phyloP scores from a whole-genome alignment of 805 yeast genomes.

The Myxozyma vanderwaltii region DNA sequence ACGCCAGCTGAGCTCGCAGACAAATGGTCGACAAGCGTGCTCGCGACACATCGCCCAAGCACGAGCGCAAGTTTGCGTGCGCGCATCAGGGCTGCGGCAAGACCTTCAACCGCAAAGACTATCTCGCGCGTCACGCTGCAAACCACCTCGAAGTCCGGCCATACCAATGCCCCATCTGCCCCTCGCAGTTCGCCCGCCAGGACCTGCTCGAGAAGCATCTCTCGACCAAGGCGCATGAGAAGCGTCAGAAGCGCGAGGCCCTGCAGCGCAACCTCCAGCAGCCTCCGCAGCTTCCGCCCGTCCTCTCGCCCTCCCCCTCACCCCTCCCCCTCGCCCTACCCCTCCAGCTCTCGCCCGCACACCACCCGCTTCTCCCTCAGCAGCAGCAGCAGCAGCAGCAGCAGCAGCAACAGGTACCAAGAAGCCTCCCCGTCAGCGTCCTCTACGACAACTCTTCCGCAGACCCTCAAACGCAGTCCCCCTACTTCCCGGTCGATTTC shows the following conservation, averaged over 20 bases:
- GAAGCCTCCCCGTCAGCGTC: background rate
- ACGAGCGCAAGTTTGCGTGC: conserved; percentile 34
- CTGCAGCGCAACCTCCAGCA: conserved; percentile 14
- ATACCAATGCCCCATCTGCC: conserved; percentile 38
- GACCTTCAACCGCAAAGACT: conserved; percentile 38
- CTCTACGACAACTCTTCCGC: too few species aligned
- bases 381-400: too few species aligned
- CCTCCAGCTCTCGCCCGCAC: background rate
- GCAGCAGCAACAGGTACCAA: background rate
- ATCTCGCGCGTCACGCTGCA: conserved; percentile 37
- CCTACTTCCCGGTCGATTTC: background rate
- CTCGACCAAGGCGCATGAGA: conserved; percentile 36
- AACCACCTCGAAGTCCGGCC: conserved; percentile 39
- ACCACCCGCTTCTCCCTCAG: too few species aligned
- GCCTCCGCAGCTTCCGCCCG: conserved; percentile 11
- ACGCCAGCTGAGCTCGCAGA: background rate
- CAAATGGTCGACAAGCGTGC: conserved; percentile 8
- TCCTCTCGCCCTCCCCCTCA: conserved; percentile 1
- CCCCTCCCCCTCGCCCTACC: background rate
- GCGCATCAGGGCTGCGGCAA: conserved; percentile 38
- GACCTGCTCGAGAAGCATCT: conserved; percentile 40
- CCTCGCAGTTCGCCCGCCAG: conserved; percentile 38
- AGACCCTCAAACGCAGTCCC: background rate
- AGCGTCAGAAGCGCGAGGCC: conserved; percentile 33
- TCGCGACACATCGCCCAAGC: conserved; percentile 7